phyloP scores from a whole-genome alignment of 306 rosid species.

The Malus sylvestris region DNA sequence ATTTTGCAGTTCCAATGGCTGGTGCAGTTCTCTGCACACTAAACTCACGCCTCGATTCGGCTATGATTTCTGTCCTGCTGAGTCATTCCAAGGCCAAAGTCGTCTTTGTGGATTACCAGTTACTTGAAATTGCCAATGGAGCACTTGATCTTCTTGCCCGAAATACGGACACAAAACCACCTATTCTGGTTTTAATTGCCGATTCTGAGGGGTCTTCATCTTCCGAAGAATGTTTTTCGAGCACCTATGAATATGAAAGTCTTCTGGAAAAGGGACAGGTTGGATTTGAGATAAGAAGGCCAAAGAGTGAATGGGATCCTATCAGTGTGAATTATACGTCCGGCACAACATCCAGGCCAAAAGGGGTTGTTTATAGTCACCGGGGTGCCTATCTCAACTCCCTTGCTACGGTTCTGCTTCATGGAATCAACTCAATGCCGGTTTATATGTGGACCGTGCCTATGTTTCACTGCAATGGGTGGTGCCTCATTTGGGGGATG shows the following conservation, averaged over 20 bases:
- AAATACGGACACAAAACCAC: slow-evolving; percentile 21
- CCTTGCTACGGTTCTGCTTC: slow-evolving; percentile 58
- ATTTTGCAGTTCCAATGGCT: slow-evolving; percentile 90
- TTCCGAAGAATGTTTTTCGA: slow-evolving; percentile 4
- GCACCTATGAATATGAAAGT: slow-evolving; percentile 51
- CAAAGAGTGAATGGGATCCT: slow-evolving; percentile 72
- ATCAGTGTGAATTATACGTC: slow-evolving; percentile 81
- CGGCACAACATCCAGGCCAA: slow-evolving; percentile 87
- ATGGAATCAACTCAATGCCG: slow-evolving; percentile 51
- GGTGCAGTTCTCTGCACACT: slow-evolving; percentile 75
- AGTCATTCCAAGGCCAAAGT: slow-evolving; percentile 67
- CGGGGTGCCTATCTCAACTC: slow-evolving; percentile 83
- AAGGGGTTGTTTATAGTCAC: slow-evolving; percentile 77
- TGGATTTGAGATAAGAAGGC: slow-evolving; percentile 46
- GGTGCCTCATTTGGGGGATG: slow-evolving; percentile 84
- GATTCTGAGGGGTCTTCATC: slow-evolving; percentile 33
- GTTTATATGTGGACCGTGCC: slow-evolving; percentile 91
- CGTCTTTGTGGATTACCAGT: slow-evolving; percentile 62
- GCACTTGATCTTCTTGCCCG: slow-evolving; percentile 42
- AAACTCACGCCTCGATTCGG: slow-evolving; percentile 56
- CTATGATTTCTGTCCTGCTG: slow-evolving; percentile 45
- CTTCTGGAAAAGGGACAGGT: slow-evolving; percentile 32
- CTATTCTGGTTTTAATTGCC: slow-evolving; percentile 45
- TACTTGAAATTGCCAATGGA: slow-evolving; percentile 43
- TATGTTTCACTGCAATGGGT: slow-evolving; percentile 82